Base-by-base conservation (phyloP, 139 green algal species). In the Haematococcus sp. region DNA sequence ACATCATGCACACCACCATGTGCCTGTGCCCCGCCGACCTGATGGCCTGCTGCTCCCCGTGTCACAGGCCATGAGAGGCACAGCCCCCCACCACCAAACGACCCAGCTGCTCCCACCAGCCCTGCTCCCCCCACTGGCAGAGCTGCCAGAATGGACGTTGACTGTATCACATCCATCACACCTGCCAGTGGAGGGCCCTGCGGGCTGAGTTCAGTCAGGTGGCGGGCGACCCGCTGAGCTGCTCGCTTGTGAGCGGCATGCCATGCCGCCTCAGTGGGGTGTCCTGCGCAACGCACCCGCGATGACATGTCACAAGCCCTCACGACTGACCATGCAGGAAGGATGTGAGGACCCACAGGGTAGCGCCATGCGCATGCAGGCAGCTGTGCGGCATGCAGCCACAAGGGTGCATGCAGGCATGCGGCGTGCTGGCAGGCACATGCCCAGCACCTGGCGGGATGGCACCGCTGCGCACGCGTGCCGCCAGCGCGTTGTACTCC, bases 401-500 rank as follows among this genome's bases (percentile, higher is more conserved):
- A n/a, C n/a, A n/a, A n/a, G n/a, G 11, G 40, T 49, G 11, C 40
- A 49, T 49, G 40, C 11, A 49, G 7, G 40, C 40, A 49, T n/a
- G n/a, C n/a, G n/a, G n/a, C n/a, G n/a, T n/a, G n/a, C 40, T 11
- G 40, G 40, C 40, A 49, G 40, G 40, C 7, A 49, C 40, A 49
- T 49, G n/a, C n/a, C n/a, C n/a, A n/a, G n/a, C 54, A 65, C 58
- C 58, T 33, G 58, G n/a, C 25, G 28, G 11, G 11, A 65, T 11
- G n/a, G 17, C n/a, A 3, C 58, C 58, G 28, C 30, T 65, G n/a
- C 58, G 23, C 25, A 40, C 9, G 11, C 30, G 28, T 30, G n/a
- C 30, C 23, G 4, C 58, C 58, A 65, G n/a, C 28, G 58, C 4
- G 25, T 65, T 65, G 58, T 65, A 65, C 58, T 65, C 58, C 58